Conservation (phyloP, 768 basidiomycete species). For the Strobilomyces dryophilus region DNA sequence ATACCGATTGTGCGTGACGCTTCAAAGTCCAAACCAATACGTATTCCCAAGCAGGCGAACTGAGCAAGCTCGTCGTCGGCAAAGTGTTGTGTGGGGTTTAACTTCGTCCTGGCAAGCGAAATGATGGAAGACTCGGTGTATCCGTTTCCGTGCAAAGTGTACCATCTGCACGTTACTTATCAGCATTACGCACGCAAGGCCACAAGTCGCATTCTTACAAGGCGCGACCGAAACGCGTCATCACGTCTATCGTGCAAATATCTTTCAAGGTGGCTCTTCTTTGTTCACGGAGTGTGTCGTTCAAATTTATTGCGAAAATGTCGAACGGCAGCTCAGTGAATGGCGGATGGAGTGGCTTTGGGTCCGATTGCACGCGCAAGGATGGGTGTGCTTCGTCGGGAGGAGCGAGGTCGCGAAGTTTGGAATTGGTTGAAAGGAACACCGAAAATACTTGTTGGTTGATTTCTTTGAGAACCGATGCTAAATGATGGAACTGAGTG, state of each 20-base stretch:
- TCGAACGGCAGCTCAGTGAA: neutral
- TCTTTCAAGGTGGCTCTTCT: neutral
- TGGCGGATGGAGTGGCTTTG: neutral
- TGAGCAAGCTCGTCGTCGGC: neutral
- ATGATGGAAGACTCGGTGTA: neutral
- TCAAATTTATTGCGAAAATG: neutral
- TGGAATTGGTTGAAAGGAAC: too few species aligned
- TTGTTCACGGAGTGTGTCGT: neutral
- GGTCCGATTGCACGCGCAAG: too few species aligned
- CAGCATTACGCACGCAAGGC: neutral
- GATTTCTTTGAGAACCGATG: too few species aligned
- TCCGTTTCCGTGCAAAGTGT: neutral
- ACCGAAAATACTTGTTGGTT: too few species aligned
- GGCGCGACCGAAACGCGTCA: neutral
- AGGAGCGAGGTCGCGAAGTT: too few species aligned
- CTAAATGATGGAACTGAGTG: too few species aligned
- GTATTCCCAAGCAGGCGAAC: neutral
- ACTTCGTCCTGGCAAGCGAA: neutral
- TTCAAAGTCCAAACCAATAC: neutral
- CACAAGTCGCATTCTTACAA: neutral
- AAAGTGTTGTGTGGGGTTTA: neutral
- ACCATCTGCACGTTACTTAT: neutral
- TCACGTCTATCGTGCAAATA: neutral
- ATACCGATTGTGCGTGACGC: neutral
- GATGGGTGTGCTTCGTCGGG: too few species aligned